A percentile compares a stretch with the other conserved stretches of the same genome.
Conservation (phyloP, 1,284 basidiomycete genomes). For the Termitomyces sp. region DNA sequence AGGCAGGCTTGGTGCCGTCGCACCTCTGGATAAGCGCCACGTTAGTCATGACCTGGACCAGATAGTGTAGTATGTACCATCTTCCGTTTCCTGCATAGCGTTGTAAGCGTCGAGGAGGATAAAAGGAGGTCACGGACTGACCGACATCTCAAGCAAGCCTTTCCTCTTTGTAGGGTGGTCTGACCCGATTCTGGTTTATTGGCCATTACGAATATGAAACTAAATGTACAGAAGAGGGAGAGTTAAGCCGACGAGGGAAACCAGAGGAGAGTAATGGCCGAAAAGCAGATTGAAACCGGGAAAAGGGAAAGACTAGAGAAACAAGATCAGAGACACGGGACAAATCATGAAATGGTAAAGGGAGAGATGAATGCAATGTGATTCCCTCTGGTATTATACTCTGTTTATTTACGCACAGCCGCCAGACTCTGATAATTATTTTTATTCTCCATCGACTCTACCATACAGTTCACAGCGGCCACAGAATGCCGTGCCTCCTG, state of each 20-base stretch:
- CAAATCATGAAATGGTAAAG: slow-evolving; percentile 20
- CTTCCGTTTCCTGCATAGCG: slow-evolving; percentile 59
- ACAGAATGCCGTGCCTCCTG: slow-evolving; percentile 11
- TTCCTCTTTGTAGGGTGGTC: slow-evolving; percentile 48
- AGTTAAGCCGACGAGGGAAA: slow-evolving; percentile 12
- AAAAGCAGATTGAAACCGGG: slow-evolving; percentile 18
- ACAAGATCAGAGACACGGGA: slow-evolving; percentile 21
- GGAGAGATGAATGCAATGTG: slow-evolving; percentile 8
- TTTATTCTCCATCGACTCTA: background rate
- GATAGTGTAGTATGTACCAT: slow-evolving; percentile 45
- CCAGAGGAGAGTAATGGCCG: slow-evolving; percentile 21
- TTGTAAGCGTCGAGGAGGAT: slow-evolving; percentile 8
- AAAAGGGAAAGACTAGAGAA: slow-evolving; percentile 20
- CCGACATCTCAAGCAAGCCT: slow-evolving; percentile 67
- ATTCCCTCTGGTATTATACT: slow-evolving; percentile 15
- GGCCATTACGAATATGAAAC: slow-evolving; percentile 37
- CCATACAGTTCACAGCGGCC: slow-evolving; percentile 10
- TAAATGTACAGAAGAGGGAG: slow-evolving; percentile 26
- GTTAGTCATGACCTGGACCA: slow-evolving; percentile 12
- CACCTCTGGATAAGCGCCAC: slow-evolving; percentile 39
- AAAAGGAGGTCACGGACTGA: slow-evolving; percentile 22
- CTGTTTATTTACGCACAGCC: slow-evolving; percentile 13
- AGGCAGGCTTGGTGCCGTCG: slow-evolving; percentile 54
- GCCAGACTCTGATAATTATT: background rate
- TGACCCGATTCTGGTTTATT: slow-evolving; percentile 37